A percentile compares a stretch with the other conserved stretches of the same genome.
Evolutionary conservation across 1,139 yeast genomes (phyloP).

Genomic region (Protomyces arabidopsidicola): DNA sequence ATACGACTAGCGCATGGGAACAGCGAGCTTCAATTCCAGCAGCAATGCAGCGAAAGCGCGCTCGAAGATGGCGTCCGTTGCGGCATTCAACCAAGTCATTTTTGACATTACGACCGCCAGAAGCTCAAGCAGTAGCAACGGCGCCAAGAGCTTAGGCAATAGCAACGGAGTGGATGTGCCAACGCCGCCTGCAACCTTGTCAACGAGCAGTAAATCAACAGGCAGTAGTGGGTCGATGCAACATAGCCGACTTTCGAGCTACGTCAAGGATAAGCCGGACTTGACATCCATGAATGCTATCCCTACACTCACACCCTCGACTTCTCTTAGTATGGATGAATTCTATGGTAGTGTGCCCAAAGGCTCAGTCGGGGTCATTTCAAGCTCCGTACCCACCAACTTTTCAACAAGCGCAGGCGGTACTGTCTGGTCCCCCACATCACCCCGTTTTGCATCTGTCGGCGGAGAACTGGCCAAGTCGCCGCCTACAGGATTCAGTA

Average conservation of each 20-base stretch:
- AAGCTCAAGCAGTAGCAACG: background rate
- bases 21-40: constrained; percentile 6
- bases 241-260: constrained; percentile 21
- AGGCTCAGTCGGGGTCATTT: background rate
- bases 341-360: constrained; percentile 12
- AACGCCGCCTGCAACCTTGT: constrained; percentile 23
- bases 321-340: constrained; percentile 10
- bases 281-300: background rate
- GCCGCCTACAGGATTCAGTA: constrained; percentile 21
- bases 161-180: constrained; percentile 4
- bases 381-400: constrained; percentile 19
- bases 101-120: constrained; percentile 1
- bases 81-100: constrained; percentile 2
- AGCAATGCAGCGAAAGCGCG: constrained; percentile 14
- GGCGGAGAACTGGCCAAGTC: constrained; percentile 7
- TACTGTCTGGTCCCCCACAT: constrained; percentile 23
- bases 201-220: constrained; percentile 20
- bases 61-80: constrained; percentile 10
- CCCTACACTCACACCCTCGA: background rate
- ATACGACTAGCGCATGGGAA: constrained; percentile 7
- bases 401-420: constrained; percentile 21
- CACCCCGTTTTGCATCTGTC: constrained; percentile 8
- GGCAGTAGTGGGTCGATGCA: constrained; percentile 24
- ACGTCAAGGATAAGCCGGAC: constrained; percentile 24
- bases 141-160: too few relatives aligned